Base-by-base conservation (phyloP, 495 filamentous ascomycete genomes). In the Talaromyces ruber region DNA sequence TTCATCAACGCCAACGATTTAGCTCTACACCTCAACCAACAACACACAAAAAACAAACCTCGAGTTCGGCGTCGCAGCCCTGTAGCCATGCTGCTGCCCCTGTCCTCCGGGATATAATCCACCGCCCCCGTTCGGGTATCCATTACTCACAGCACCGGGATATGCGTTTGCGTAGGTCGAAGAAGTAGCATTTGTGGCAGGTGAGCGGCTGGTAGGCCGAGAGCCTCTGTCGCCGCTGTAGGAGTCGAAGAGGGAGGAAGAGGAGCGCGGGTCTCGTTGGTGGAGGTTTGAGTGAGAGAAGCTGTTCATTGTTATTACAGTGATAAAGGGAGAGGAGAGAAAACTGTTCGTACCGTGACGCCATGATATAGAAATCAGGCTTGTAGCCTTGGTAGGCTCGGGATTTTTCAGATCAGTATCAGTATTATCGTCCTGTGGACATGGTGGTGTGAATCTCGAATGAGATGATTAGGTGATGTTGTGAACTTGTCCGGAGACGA, bases 221-320 rank as follows among this genome's bases (percentile, higher is more conserved):
- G 76, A 78, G 59, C 59, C 61, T n/a, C 78, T 76, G 65, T 84
- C 82, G 69, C 87, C 87, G 68, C 81, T 84, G 75, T 96, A 96
- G 69, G 84, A 82, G 65, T 89, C 88, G 81, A 98, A 97, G 70
- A 98, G 89, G 65, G 90, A 86, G 66, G 84, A 86, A 65, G 90
- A 83, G 71, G 81, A 81, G 74, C 92, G 91, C 60, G 92, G 87
- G 75, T 96, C 91, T 67, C 91, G 91, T 71, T 93, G 88, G 74
- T 90, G 87, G 66, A 88, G 85, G 65, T 76, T 74, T 53, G 82
- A 86, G 62, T 82, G 73, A 54, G 78, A 76, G 65, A 88, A 87
- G 76, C 86, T 87, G 6, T 29, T 56, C 26, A 24, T 29, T 24
- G 14, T 55, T 24, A 29, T 2, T 29, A 25, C 52, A 4, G 21